Base-by-base conservation (phyloP, 2,329 filamentous ascomycete species). In the Cladorrhinum sp. region DNA sequence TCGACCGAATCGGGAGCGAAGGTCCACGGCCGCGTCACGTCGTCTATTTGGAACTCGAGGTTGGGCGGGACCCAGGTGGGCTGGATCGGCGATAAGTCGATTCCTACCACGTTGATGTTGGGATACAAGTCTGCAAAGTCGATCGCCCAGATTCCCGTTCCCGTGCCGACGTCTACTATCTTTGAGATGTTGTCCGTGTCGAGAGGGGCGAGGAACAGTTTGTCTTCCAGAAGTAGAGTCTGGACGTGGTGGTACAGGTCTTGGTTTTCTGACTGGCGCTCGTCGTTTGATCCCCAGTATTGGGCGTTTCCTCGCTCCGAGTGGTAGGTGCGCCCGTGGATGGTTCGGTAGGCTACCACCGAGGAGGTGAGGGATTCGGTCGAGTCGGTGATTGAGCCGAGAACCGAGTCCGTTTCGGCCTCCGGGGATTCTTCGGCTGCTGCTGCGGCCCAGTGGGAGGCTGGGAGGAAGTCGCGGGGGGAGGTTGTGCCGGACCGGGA, bases 41-140 rank as follows among this genome's bases (percentile, higher is more conserved):
- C 68, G 57, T 70, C 69, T 8, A 71, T 62, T 18, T 69, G 58
- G 50, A 71, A 71, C 2, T 61, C 51, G 6, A 70, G 21, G 48
- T 88, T 88, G 33, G 79, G 76, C 2, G 85, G 84, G 1, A 86
- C 77, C 74, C 81, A 82, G 20, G 72, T 73, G 0, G 82, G 82
- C 64, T 85, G 83, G 12, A 84, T 83, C 0, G 82, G 82, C 3
- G 81, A 83, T n/a, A 86, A 74, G 67, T 86, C 83, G 12, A 81
- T 82, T 21, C 83, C 82, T 54, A 78, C 78, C 12, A 72, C 83
- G 73, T 69, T 75, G 64, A 70, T 76, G 63, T 74, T 68, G 28
- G 80, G 80, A 42, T 78, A 77, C 4, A 74, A 62, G 56, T 81
- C 70, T 65, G 75, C 71, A 56, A 76, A 72, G 64, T 84, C 83